Base-by-base conservation (phyloP, 2,329 filamentous ascomycete species). In the Knufia fluminis region DNA sequence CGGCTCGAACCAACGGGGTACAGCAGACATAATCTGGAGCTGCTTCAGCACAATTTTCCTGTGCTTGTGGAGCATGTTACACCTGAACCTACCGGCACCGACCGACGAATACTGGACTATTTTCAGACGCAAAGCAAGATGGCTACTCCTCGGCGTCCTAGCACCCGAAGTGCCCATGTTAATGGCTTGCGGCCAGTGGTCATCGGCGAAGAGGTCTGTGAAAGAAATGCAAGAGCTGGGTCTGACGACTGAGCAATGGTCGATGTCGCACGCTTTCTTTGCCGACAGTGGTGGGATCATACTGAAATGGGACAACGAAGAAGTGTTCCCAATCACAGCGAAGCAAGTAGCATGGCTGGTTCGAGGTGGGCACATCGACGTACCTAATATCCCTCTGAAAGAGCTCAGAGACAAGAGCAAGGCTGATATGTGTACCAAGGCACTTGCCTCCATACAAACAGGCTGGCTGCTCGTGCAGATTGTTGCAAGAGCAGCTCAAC, bases 261-360 rank as follows among this genome's bases (percentile, higher is more conserved):
- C 64, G 0, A 57, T 68, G 41, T 62, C 48, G 8, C 64, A 72
- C 46, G 67, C 62, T 1, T 71, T 72, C 52, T 69, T 64, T 48
- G 67, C 62, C 2, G 65, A 71, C 43, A 69, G 67, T 62, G 69
- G 70, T 1, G 68, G 69, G 2, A 64, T 71, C 46, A 26, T 63
- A 0, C 57, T 72, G 0, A 47, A 60, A 8, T 57, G 58, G 8
- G 56, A 53, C 1, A 66, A 67, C 16, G 60, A 44, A 16, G 28
- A 50, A 1, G 39, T 56, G 0, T 68, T 71, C 46, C 66, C 69
- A 2, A 54, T 71, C 6, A 60, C 69, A 32, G 61, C 64, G 1
- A 62, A 66, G 41, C 60, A 66, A 35, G 43, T 64, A 7, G 53
- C 58, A 26, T 62, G 58, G 42, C 54, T 64, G 4, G 55, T 65